These are phyloP conservation scores for Starmerella davenportii DNA, from an alignment of 805 yeast genomes.

Conservation along the genomic window DNA sequence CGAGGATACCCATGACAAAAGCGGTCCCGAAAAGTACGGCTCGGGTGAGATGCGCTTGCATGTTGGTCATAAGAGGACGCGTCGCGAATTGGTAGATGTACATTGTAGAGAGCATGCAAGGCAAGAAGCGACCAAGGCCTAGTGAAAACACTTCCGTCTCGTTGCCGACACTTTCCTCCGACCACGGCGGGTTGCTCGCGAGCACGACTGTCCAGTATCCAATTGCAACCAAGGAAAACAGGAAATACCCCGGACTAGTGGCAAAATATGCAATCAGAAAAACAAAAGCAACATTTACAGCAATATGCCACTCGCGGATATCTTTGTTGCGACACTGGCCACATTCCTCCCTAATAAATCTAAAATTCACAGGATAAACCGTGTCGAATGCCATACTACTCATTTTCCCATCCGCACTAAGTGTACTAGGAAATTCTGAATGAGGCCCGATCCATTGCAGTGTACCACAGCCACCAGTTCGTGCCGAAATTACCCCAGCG, in stretches of 20 bases:
- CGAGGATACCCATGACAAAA: conserved; percentile 70
- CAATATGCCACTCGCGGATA: conserved; percentile 40
- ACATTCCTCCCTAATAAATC: conserved; percentile 38
- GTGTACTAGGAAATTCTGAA: conserved; percentile 29
- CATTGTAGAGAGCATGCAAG: conserved; percentile 50
- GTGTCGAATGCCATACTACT: conserved; percentile 41
- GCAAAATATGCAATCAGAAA: conserved; percentile 26
- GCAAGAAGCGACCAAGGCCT: conserved; percentile 58
- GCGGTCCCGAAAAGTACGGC: conserved; percentile 54
- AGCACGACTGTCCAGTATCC: conserved; percentile 75
- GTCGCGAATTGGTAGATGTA: conserved; percentile 46
- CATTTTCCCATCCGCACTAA: conserved; percentile 34
- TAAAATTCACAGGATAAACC: conserved; percentile 58
- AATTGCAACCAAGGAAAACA: conserved; percentile 40
- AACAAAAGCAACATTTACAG: conserved; percentile 45
- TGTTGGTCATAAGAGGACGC: conserved; percentile 10
- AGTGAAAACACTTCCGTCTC: conserved; percentile 43
- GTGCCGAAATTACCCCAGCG: conserved; percentile 58
- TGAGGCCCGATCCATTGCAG: conserved; percentile 40
- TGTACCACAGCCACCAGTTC: conserved; percentile 62
- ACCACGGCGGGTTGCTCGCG: conserved; percentile 57
- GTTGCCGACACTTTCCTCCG: conserved; percentile 13
- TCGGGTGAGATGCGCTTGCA: conserved; percentile 22
- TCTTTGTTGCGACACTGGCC: conserved; percentile 27
- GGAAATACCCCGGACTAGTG: conserved; percentile 37